These are phyloP conservation scores for Naganishia friedmannii DNA, from an alignment of 768 basidiomycete species.

Conservation along the genomic window DNA sequence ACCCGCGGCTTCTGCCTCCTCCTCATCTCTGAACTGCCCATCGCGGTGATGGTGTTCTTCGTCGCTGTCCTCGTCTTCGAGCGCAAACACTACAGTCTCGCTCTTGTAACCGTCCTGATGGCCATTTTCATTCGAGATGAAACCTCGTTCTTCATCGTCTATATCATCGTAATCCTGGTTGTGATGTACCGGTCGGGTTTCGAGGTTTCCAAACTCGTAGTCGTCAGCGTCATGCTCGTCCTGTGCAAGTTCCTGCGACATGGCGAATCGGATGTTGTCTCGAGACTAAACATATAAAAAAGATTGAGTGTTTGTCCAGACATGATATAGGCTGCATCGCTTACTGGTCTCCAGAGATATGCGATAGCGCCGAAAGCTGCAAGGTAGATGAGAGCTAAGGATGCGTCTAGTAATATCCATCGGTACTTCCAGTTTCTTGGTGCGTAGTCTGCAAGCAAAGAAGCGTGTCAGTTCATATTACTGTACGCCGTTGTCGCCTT, in stretches of 20 bases:
- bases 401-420: conserved; percentile 97
- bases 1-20: conserved; percentile 1
- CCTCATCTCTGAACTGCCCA: conserved; percentile 24
- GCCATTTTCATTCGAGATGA: conserved; percentile 22
- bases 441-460: conserved; percentile 67
- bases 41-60: conserved; percentile 19
- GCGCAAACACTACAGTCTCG: conserved; percentile 32
- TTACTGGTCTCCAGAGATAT: conserved; percentile 81
- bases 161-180: conserved; percentile 29
- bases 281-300: conserved; percentile 38
- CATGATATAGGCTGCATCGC: conserved; percentile 56
- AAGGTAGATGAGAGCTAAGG: conserved; percentile 83
- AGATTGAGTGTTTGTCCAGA: conserved; percentile 20
- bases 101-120: conserved; percentile 16
- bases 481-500: background rate
- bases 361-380: conserved; percentile 74
- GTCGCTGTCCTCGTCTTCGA: conserved; percentile 33
- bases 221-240: conserved; percentile 87
- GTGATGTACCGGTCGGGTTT: conserved; percentile 22
- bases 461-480: background rate
- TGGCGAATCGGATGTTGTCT: conserved; percentile 62
- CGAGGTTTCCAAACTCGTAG: conserved; percentile 34
- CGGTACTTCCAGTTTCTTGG: conserved; percentile 82
- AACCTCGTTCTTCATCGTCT: conserved; percentile 27
- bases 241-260: conserved; percentile 95